Evolutionary conservation across 1,139 yeast species (phyloP).

Genomic region (Pichia terricola): DNA sequence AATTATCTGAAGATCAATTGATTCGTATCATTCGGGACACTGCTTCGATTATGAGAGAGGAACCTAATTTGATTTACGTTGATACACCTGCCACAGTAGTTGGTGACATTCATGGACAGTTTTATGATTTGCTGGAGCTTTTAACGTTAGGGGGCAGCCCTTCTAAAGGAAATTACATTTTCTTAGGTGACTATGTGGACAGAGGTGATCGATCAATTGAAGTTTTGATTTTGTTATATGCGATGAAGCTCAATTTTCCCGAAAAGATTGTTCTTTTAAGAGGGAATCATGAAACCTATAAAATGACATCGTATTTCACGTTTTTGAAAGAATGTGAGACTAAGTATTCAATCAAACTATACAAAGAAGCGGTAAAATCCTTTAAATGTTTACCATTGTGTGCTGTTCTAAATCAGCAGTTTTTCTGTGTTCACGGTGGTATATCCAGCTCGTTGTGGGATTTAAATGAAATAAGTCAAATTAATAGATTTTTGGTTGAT

Average conservation of each 20-base stretch:
- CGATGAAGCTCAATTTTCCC: slow-evolving; percentile 74
- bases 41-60: slow-evolving; percentile 61
- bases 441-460: slow-evolving; percentile 64
- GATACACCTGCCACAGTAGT: slow-evolving; percentile 94
- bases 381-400: slow-evolving; percentile 83
- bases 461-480: slow-evolving; percentile 61
- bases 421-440: slow-evolving; percentile 92
- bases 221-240: slow-evolving; percentile 73
- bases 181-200: slow-evolving; percentile 95
- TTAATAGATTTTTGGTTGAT: slow-evolving; percentile 64
- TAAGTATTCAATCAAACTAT: slow-evolving; percentile 72
- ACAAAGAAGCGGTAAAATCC: slow-evolving; percentile 71
- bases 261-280: slow-evolving; percentile 61
- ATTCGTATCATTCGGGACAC: slow-evolving; percentile 44
- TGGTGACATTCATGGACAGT: slow-evolving; percentile 97
- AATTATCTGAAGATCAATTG: slow-evolving; percentile 66
- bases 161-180: slow-evolving; percentile 59
- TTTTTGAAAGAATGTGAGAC: slow-evolving; percentile 90
- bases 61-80: slow-evolving; percentile 70
- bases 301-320: slow-evolving; percentile 94
- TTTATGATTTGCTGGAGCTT: slow-evolving; percentile 77
- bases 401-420: slow-evolving; percentile 63
- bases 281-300: slow-evolving; percentile 93
- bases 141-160: slow-evolving; percentile 96
- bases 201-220: slow-evolving; percentile 98